A percentile compares a stretch with the other conserved stretches of the same genome.
Evolutionary conservation across 768 basidiomycete species (phyloP).

Genomic region (Pulveroboletus sp.): DNA sequence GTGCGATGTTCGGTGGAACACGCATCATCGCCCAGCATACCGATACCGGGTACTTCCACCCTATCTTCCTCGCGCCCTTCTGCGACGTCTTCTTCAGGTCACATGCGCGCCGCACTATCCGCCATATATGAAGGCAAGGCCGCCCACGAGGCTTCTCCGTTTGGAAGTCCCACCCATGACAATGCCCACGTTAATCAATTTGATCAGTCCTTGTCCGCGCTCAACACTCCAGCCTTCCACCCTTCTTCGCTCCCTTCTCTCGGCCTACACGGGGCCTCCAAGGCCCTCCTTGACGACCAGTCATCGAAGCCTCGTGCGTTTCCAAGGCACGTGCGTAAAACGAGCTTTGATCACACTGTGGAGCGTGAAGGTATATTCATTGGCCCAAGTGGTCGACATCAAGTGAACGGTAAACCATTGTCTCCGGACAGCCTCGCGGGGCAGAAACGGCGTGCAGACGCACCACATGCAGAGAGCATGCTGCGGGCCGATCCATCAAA

Average conservation of each 20-base stretch:
- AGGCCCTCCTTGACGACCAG: constrained; percentile 28
- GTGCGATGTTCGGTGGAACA: constrained; percentile 20
- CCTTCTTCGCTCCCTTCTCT: constrained; percentile 73
- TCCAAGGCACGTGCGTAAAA: constrained; percentile 86
- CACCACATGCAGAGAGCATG: constrained; percentile 76
- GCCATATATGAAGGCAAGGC: constrained; percentile 43
- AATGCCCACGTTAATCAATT: constrained; percentile 31
- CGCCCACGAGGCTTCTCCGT: constrained; percentile 33
- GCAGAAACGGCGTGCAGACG: constrained; percentile 75
- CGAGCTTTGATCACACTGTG: constrained; percentile 92
- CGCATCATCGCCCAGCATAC: constrained; percentile 29
- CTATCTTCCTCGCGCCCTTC: constrained; percentile 44
- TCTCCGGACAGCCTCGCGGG: constrained; percentile 60
- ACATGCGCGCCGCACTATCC: constrained; percentile 41
- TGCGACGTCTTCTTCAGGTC: constrained; percentile 38
- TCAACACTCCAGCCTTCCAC: constrained; percentile 48
- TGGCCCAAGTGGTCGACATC: constrained; percentile 65
- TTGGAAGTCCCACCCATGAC: constrained; percentile 33
- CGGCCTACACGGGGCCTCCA: constrained; percentile 57
- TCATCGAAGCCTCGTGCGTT: constrained; percentile 49
- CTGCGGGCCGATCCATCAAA: constrained; percentile 73
- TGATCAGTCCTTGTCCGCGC: constrained; percentile 36
- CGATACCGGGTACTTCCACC: constrained; percentile 40
- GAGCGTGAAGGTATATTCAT: constrained; percentile 57
- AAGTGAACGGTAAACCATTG: constrained; percentile 73